Evolutionary conservation across 2,329 filamentous ascomycete species (phyloP).

Genomic region (Hymenotorrendiella dingleyae): DNA sequence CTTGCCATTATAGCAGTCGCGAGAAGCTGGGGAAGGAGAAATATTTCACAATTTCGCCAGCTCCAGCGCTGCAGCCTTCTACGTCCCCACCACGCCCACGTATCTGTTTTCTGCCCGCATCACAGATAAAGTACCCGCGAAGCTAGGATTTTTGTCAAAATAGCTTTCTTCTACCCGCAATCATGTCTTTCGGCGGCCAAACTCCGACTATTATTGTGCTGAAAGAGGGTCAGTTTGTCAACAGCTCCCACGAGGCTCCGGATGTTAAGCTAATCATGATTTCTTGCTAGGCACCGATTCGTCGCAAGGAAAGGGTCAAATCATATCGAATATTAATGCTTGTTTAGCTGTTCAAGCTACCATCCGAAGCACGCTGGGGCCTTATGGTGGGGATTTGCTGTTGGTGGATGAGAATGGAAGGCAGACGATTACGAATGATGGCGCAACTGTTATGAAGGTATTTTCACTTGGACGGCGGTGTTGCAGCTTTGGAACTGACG

Average conservation of each 20-base stretch:
- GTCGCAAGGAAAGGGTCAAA: constrained; percentile 94
- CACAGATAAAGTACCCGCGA: background rate
- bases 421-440: constrained; percentile 98
- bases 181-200: constrained; percentile 94
- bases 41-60: background rate
- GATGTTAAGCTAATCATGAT: no score
- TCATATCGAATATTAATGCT: constrained; percentile 97
- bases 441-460: constrained; percentile 98
- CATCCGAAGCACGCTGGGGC: constrained; percentile 91
- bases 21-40: no score
- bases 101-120: background rate
- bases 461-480: background rate
- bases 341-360: constrained; percentile 93
- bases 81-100: background rate
- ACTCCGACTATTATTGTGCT: constrained; percentile 97
- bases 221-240: constrained; percentile 80
- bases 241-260: no score
- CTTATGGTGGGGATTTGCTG: constrained; percentile 93
- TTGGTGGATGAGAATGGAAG: constrained; percentile 92
- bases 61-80: background rate
- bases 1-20: background rate
- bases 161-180: constrained; percentile 8
- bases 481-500: constrained; percentile 11
- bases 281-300: constrained; percentile 75
- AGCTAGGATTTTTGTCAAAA: background rate